Conservation (phyloP, 148 eudicot genomes). For the Cornus kousa region DNA sequence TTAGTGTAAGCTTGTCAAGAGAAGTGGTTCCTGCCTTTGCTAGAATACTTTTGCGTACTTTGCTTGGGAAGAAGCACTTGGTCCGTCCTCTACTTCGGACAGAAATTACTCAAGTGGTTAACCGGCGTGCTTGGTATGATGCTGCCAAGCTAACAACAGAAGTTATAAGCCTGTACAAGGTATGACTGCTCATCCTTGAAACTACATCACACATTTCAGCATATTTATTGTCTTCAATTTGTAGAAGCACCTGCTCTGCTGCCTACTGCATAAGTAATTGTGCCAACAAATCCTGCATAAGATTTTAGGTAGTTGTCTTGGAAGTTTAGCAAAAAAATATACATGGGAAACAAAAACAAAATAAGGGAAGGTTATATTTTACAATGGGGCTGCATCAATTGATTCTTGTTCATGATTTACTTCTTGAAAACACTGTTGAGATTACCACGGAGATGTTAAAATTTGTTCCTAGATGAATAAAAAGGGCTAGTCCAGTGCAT, state of each 20-base stretch:
- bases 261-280: too few species aligned
- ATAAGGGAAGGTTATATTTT: background rate
- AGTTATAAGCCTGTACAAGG: slow-evolving; percentile 87
- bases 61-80: slow-evolving; percentile 86
- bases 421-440: background rate
- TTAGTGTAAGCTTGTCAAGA: slow-evolving; percentile 77
- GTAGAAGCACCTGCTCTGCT: too few species aligned
- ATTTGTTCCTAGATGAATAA: background rate
- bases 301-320: background rate
- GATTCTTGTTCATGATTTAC: background rate
- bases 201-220: background rate
- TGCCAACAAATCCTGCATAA: background rate
- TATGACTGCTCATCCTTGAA: slow-evolving; percentile 19
- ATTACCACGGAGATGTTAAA: too few species aligned
- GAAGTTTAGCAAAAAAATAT: background rate
- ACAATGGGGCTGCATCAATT: background rate
- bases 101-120: slow-evolving; percentile 93
- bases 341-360: background rate
- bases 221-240: background rate
- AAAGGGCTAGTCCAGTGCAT: too few species aligned
- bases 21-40: slow-evolving; percentile 94
- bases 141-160: slow-evolving; percentile 88
- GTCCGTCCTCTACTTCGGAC: slow-evolving; percentile 86
- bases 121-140: slow-evolving; percentile 97
- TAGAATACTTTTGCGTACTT: slow-evolving; percentile 81